These are phyloP conservation scores for Alternaria viburni DNA, from an alignment of 2,329 filamentous ascomycete species.

Conservation along the genomic window DNA sequence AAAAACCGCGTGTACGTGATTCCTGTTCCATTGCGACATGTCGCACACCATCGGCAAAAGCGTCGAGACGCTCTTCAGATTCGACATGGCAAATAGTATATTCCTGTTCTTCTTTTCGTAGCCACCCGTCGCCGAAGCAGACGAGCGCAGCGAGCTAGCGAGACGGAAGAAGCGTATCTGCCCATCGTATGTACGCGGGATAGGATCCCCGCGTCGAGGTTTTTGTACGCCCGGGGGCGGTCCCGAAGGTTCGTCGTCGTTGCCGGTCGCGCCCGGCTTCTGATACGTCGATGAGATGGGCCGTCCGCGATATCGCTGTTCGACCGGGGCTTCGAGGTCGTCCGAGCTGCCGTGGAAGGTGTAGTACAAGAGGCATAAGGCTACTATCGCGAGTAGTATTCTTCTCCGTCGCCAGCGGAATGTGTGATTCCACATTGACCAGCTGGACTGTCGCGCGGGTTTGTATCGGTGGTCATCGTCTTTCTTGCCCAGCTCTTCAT, in stretches of 20 bases:
- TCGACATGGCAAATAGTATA: constrained; percentile 80
- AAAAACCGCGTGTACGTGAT: constrained; percentile 80
- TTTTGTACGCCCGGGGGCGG: constrained; percentile 33
- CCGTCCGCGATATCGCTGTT: constrained; percentile 2
- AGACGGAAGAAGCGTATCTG: constrained; percentile 72
- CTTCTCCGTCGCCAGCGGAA: constrained; percentile 59
- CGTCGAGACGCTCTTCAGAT: constrained; percentile 72
- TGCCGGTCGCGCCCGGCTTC: constrained; percentile 7
- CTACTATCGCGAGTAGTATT: constrained; percentile 47
- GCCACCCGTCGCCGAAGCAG: constrained; percentile 61
- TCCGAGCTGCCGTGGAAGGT: constrained; percentile 57
- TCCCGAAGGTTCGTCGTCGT: constrained; percentile 29
- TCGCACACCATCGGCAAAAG: constrained; percentile 84
- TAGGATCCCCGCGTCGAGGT: constrained; percentile 20
- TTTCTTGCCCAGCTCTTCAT: constrained; percentile 70
- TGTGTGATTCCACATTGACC: constrained; percentile 28
- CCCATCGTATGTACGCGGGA: constrained; percentile 64
- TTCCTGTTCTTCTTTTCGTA: constrained; percentile 65
- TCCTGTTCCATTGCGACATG: constrained; percentile 74
- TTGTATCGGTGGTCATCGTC: constrained; percentile 63
- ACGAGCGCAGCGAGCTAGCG: constrained; percentile 64
- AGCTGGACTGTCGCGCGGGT: constrained; percentile 46
- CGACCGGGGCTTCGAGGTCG: neutral
- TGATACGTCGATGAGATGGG: constrained; percentile 14
- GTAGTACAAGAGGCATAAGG: constrained; percentile 63